A percentile compares a stretch with the other conserved stretches of the same genome.
Conservation (phyloP, 2,329 filamentous ascomycete species). For the Aspergillus japonicus region DNA sequence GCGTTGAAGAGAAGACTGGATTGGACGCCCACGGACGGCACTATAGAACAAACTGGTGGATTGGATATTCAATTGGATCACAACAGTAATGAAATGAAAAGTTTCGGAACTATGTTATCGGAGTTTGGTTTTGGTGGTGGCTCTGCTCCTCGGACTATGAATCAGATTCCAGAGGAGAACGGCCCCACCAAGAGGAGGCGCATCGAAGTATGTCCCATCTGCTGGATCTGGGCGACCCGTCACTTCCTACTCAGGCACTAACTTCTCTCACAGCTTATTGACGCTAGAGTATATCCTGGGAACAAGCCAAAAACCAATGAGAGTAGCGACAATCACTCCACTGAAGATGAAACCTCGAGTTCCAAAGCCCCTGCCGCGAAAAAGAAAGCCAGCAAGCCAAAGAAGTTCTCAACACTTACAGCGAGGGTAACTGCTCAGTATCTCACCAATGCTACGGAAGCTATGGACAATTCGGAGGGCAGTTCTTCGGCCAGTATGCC, state of each 20-base stretch:
- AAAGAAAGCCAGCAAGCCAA: slow-evolving; percentile 52
- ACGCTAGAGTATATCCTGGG: slow-evolving; percentile 19
- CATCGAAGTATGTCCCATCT: slow-evolving; percentile 33
- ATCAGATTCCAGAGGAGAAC: slow-evolving; percentile 15
- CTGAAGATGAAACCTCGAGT: slow-evolving; percentile 13
- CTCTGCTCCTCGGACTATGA: slow-evolving; percentile 14
- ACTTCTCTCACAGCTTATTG: slow-evolving; percentile 24
- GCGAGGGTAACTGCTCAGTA: slow-evolving; percentile 74
- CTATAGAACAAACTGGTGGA: slow-evolving; percentile 27
- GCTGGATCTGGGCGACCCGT: not conserved
- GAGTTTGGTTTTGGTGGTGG: slow-evolving; percentile 41
- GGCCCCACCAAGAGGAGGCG: slow-evolving; percentile 39
- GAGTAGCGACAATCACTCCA: slow-evolving; percentile 12
- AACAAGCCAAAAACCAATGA: slow-evolving; percentile 9
- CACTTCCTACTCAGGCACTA: slow-evolving; percentile 3
- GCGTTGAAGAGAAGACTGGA: slow-evolving; percentile 58
- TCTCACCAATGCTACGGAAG: slow-evolving; percentile 36
- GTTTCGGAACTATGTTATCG: slow-evolving; percentile 40
- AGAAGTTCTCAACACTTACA: slow-evolving; percentile 75
- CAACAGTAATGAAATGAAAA: not conserved
- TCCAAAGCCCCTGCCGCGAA: slow-evolving; percentile 16
- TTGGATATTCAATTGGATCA: slow-evolving; percentile 10
- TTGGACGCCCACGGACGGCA: slow-evolving; percentile 66
- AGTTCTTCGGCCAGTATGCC: slow-evolving; percentile 2
- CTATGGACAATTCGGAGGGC: slow-evolving; percentile 12